phyloP scores from a whole-genome alignment of 2,329 filamentous ascomycete species.

The Colletotrichum spaethianum region DNA sequence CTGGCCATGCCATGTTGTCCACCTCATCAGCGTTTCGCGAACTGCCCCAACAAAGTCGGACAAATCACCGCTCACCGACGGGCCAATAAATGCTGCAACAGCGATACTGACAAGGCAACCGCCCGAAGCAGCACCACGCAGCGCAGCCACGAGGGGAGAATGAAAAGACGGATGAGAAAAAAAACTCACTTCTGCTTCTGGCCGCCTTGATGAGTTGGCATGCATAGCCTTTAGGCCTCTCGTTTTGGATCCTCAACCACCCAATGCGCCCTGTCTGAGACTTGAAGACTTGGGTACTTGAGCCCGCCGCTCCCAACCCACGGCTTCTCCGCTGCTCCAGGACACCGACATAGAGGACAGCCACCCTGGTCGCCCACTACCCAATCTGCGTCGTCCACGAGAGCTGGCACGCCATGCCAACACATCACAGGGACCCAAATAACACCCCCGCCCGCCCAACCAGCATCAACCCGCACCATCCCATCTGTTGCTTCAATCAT shows the following conservation, averaged over 20 bases:
- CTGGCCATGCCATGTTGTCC: constrained; percentile 11
- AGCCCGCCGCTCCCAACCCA: constrained; percentile 1
- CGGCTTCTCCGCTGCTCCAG: constrained; percentile 11
- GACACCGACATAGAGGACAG: constrained; percentile 12
- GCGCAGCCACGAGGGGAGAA: not conserved
- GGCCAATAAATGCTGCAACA: constrained; percentile 29
- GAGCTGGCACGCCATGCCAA: constrained; percentile 41
- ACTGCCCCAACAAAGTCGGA: constrained; percentile 32
- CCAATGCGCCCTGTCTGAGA: constrained; percentile 7
- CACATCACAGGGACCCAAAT: constrained; percentile 42
- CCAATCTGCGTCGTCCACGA: constrained; percentile 45
- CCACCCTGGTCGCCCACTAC: constrained; percentile 32
- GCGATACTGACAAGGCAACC: constrained; percentile 5
- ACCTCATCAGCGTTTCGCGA: constrained; percentile 20
- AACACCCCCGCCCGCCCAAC: constrained; percentile 24
- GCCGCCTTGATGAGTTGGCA: constrained; percentile 40
- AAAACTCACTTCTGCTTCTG: constrained; percentile 25
- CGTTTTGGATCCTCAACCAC: constrained; percentile 34
- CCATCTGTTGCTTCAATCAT: constrained; percentile 11
- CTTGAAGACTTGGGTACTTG: not conserved
- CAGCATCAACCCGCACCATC: constrained; percentile 35
- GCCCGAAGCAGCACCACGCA: constrained; percentile 2
- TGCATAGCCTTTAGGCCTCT: constrained; percentile 40
- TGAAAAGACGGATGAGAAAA: not conserved
- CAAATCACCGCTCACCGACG: constrained; percentile 34